These are phyloP conservation scores for Candida quercuum DNA, from an alignment of 805 yeast species.

Conservation along the genomic window DNA sequence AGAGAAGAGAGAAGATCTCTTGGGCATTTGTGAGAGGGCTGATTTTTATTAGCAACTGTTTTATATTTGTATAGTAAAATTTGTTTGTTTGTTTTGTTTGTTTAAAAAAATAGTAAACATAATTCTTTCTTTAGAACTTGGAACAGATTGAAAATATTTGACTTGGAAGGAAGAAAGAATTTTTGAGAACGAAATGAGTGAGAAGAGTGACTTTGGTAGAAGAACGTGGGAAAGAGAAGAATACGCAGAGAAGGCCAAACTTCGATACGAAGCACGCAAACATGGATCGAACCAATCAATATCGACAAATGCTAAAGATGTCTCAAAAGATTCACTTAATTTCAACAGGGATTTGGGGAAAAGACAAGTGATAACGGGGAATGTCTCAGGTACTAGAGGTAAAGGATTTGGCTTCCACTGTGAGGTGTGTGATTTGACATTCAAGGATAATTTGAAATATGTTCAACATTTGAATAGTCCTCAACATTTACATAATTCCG, in stretches of 20 bases:
- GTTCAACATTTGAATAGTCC: constrained; percentile 80
- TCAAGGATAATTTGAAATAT: constrained; percentile 75
- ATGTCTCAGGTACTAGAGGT: constrained; percentile 35
- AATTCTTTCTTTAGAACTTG: no score
- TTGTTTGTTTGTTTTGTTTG: no score
- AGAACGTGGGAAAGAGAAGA: constrained; percentile 70
- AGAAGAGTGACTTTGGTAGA: constrained; percentile 42
- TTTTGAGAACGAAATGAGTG: constrained; percentile 6
- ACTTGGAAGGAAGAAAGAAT: background rate
- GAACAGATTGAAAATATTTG: no score
- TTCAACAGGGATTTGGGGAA: constrained; percentile 28
- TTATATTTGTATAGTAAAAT: no score
- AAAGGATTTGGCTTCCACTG: constrained; percentile 82
- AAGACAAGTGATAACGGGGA: constrained; percentile 26
- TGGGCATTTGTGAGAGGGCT: no score
- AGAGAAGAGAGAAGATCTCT: no score
- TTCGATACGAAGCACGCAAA: constrained; percentile 13
- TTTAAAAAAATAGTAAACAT: no score
- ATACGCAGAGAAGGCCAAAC: constrained; percentile 44
- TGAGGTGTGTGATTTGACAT: constrained; percentile 72
- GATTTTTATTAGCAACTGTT: no score
- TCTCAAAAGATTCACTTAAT: constrained; percentile 16
- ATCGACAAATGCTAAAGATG: background rate
- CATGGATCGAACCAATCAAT: background rate
- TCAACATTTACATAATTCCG: constrained; percentile 50